phyloP scores from a whole-genome alignment of 2,329 filamentous ascomycete genomes.

The Nectriaceae sp. region DNA sequence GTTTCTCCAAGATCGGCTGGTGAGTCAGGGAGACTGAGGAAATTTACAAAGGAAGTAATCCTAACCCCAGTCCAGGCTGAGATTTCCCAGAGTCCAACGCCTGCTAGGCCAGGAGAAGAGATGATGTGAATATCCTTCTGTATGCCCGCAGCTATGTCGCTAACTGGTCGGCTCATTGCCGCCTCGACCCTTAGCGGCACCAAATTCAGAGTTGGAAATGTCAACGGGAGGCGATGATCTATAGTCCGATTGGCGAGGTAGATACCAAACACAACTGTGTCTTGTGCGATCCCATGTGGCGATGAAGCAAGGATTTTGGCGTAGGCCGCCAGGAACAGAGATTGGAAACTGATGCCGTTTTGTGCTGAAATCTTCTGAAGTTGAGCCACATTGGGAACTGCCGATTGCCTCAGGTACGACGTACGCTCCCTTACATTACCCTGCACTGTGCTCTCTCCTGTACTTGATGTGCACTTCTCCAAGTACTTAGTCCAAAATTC shows the following conservation, averaged over 20 bases:
- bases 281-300: conserved; percentile 31
- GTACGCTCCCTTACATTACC: conserved; percentile 14
- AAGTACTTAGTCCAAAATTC: conserved; percentile 48
- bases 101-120: conserved; percentile 48
- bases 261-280: conserved; percentile 66
- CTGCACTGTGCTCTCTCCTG: not conserved
- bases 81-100: conserved; percentile 71
- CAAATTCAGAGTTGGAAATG: conserved; percentile 76
- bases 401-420: conserved; percentile 46
- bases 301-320: conserved; percentile 46
- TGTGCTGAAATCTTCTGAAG: conserved; percentile 40
- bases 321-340: conserved; percentile 74
- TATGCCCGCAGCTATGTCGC: conserved; percentile 58
- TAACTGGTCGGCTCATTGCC: conserved; percentile 35
- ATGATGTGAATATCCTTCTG: conserved; percentile 70
- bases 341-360: conserved; percentile 67
- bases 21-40: conserved; percentile 57
- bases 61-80: conserved; percentile 71
- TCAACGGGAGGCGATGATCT: conserved; percentile 46
- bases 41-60: conserved; percentile 79
- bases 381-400: conserved; percentile 41
- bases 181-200: conserved; percentile 66
- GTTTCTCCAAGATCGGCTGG: not conserved
- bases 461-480: not conserved
- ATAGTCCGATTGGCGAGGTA: conserved; percentile 79